A percentile compares a stretch with the other conserved stretches of the same genome.
Conservation (phyloP, 2,329 filamentous ascomycete species). For the Alternaria consortialis region DNA sequence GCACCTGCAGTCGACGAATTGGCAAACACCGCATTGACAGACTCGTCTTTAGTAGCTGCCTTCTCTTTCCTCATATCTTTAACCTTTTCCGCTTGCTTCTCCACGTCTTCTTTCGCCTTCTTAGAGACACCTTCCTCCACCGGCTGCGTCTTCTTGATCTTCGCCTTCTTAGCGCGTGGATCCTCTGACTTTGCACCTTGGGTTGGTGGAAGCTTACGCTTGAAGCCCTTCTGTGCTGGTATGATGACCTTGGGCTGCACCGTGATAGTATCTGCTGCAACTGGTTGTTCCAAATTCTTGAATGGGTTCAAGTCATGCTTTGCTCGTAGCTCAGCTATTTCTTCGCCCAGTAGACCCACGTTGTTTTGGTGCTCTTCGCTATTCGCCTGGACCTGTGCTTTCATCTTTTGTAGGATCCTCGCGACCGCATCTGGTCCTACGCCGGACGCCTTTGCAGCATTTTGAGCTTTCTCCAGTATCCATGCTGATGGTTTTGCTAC, state of each 20-base stretch:
- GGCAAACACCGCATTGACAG: background rate
- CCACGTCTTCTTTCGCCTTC: background rate
- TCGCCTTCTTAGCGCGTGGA: conserved; percentile 1
- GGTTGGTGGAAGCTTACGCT: background rate
- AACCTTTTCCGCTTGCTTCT: background rate
- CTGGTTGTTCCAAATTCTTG: background rate
- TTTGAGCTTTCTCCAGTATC: conserved; percentile 9
- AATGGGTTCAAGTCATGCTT: background rate
- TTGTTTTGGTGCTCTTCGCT: background rate
- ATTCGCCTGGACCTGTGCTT: background rate
- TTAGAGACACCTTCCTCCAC: background rate
- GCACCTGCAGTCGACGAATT: conserved; percentile 12
- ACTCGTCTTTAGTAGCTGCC: background rate
- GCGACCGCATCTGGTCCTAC: background rate
- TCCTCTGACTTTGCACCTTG: background rate
- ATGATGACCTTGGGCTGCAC: background rate
- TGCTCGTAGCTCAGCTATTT: background rate
- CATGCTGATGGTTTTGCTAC: conserved; percentile 3
- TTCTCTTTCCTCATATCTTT: background rate
- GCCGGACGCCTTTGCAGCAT: conserved; percentile 1
- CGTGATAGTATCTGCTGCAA: background rate
- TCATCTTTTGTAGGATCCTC: conserved; percentile 3
- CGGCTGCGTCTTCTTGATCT: background rate
- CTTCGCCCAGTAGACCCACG: background rate
- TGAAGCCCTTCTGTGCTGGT: background rate